A percentile compares a stretch with the other conserved stretches of the same genome.
phyloP scores from a whole-genome alignment of 768 basidiomycete genomes.

The Phaeotremella fagi region DNA sequence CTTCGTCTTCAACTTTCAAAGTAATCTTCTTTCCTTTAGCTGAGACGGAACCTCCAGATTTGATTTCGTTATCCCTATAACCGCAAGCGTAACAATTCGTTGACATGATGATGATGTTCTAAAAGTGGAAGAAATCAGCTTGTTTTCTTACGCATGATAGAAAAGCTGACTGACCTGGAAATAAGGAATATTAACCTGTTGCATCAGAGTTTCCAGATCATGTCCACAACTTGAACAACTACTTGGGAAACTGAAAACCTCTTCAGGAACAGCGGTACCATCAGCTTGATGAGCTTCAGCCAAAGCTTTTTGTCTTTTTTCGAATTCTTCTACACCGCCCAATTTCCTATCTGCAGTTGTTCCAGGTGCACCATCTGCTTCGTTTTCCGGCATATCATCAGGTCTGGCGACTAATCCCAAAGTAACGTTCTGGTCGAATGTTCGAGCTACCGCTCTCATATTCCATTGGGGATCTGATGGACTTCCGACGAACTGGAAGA shows the following conservation, averaged over 20 bases:
- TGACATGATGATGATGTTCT: conserved; percentile 98
- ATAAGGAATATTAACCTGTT: conserved; percentile 92
- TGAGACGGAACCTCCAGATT: conserved; percentile 86
- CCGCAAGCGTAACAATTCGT: conserved; percentile 94
- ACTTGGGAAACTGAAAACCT: conserved; percentile 82
- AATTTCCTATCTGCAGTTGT: conserved; percentile 38
- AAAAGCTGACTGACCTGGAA: conserved; percentile 66
- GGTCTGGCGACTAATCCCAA: conserved; percentile 63
- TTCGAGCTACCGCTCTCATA: conserved; percentile 72
- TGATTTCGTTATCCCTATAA: conserved; percentile 96
- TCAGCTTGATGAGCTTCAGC: conserved; percentile 14
- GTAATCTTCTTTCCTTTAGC: conserved; percentile 78
- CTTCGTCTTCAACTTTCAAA: conserved; percentile 82
- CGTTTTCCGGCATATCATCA: conserved; percentile 33
- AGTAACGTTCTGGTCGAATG: conserved; percentile 69
- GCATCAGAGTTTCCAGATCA: conserved; percentile 80
- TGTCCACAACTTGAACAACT: conserved; percentile 84
- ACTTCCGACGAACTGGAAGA: conserved; percentile 79
- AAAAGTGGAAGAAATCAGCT: background rate
- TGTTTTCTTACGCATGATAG: background rate
- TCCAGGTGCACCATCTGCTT: conserved; percentile 34
- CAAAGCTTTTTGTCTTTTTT: conserved; percentile 6
- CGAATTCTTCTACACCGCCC: conserved; percentile 29
- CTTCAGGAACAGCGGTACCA: conserved; percentile 58
- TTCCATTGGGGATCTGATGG: conserved; percentile 93